Base-by-base conservation (phyloP, 2,329 filamentous ascomycete species). In the Beauveria rudraprayagi region DNA sequence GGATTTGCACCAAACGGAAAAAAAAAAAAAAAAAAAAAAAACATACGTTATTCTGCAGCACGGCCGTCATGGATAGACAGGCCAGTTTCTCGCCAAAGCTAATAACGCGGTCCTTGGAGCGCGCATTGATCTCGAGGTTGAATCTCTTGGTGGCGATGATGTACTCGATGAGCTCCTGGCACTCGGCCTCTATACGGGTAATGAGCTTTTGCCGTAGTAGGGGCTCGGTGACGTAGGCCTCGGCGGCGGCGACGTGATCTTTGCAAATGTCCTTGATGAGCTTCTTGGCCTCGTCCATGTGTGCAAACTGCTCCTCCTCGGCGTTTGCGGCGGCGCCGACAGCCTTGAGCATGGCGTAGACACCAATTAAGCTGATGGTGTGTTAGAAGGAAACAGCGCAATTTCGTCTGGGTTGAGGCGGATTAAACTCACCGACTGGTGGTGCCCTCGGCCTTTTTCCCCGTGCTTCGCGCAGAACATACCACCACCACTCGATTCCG, bases 51-150 rank as follows among this genome's bases (percentile, higher is more conserved):
- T 96, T 92, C 70, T 89, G 86, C 65, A 99, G 76, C 63, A 97
- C 76, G 6, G 89, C 86, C 24, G 93, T 84, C 89, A 99, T 92
- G 73, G 94, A 94, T 37, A 88, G 84, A 74, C 93, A 97, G 75
- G 91, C 95, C 66, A 99, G 79, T 77, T 96, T 97, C 81, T 99
- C 94, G 60, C 94, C 94, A 67, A 94, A 92, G 72, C 92, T 95
- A 63, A 97, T 88, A 64, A 99, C 91, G 67, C 93, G 89, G 70
- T 94, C 90, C 72, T 92, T 90, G 62, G 87, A 88, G 68, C 88
- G 83, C 6, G 88, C 83, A 71, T 90, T 91, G 69, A 92, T 89
- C 72, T 92, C 89, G 47, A 88, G 77, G 70, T 87, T 84, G 74
- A 87, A 88, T 65, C 84, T 79, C 72, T 83, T 84, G 10, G 84